phyloP scores from a whole-genome alignment of 129 eudicot species.

The Silybum marianum region DNA sequence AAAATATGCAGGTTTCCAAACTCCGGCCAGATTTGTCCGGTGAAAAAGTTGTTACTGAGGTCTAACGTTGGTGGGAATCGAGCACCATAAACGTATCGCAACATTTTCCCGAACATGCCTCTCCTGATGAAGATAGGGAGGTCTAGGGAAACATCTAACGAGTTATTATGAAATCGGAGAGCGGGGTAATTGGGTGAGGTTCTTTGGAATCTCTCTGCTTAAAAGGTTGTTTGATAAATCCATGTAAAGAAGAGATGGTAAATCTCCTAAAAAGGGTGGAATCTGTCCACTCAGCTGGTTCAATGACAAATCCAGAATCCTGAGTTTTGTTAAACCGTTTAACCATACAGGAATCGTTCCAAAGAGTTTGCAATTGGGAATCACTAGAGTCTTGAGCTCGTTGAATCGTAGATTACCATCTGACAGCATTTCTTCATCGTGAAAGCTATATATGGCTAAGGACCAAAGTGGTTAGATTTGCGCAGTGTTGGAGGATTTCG shows the following conservation, averaged over 20 bases:
- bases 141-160: constrained; percentile 45
- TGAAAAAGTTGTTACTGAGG: constrained; percentile 57
- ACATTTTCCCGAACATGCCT: constrained; percentile 28
- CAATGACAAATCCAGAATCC: constrained; percentile 69
- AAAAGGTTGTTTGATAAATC: constrained; percentile 73
- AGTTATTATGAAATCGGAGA: constrained; percentile 33
- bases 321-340: constrained; percentile 42
- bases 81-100: constrained; percentile 44
- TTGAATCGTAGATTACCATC: constrained; percentile 49
- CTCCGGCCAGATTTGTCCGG: constrained; percentile 63
- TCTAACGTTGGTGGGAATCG: constrained; percentile 61
- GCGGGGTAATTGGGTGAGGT: constrained; percentile 47
- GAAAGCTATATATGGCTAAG: constrained; percentile 66
- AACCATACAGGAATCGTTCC: constrained; percentile 71
- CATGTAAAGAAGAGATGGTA: constrained; percentile 51
- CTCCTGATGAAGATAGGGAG: constrained; percentile 57
- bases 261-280: constrained; percentile 56
- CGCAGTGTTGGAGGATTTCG: constrained; percentile 52
- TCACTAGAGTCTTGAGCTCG: constrained; percentile 49
- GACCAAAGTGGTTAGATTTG: constrained; percentile 29
- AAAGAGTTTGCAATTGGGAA: constrained; percentile 65
- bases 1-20: constrained; percentile 61
- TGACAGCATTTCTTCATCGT: constrained; percentile 50
- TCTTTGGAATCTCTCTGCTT: constrained; percentile 54
- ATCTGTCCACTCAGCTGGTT: constrained; percentile 53